Percentiles rank a stretch among this genome's conserved stretches.
Evolutionary conservation across 176 grass and related monocot genomes (phyloP).

Genomic region (Triticum turgidum): DNA sequence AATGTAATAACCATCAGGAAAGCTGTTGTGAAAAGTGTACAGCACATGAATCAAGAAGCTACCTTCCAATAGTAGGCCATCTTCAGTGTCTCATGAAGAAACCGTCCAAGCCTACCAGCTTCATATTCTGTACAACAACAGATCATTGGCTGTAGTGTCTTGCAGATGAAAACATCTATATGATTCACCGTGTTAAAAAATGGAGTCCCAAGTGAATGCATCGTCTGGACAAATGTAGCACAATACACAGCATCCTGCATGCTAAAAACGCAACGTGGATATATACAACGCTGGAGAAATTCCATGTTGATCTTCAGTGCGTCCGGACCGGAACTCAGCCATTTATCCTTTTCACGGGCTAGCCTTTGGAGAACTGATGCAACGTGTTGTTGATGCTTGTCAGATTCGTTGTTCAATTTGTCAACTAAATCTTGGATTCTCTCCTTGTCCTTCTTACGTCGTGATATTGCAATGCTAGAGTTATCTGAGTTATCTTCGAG

Average conservation of each 20-base stretch:
- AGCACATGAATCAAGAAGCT: conserved; percentile 29
- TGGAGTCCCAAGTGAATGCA: conserved; percentile 87
- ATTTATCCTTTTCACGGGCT: conserved; percentile 84
- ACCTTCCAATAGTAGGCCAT: conserved; percentile 99
- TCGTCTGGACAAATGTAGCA: conserved; percentile 85
- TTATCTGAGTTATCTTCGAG: conserved; percentile 96
- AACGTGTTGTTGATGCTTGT: conserved; percentile 83
- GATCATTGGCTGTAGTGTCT: conserved; percentile 95
- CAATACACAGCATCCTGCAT: conserved; percentile 93
- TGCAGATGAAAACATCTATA: conserved; percentile 95
- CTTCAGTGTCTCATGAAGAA: conserved; percentile 93
- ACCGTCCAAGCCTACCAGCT: conserved; percentile 91
- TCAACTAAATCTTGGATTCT: conserved; percentile 96
- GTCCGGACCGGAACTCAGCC: conserved; percentile 86
- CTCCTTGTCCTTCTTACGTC: conserved; percentile 98
- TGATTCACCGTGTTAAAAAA: conserved; percentile 93
- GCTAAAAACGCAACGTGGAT: conserved; percentile 84
- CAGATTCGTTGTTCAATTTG: conserved; percentile 74
- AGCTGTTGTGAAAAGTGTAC: not conserved
- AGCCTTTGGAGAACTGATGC: conserved; percentile 80
- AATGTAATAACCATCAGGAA: conserved; percentile 24
- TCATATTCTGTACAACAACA: conserved; percentile 98
- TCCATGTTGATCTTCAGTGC: conserved; percentile 95
- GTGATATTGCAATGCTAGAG: conserved; percentile 87
- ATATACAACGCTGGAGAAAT: conserved; percentile 91